Percentiles rank a stretch among this genome's conserved stretches.
Evolutionary conservation across 176 grass and related monocot genomes (phyloP).

Genomic region (Puccinellia tenuiflora): DNA sequence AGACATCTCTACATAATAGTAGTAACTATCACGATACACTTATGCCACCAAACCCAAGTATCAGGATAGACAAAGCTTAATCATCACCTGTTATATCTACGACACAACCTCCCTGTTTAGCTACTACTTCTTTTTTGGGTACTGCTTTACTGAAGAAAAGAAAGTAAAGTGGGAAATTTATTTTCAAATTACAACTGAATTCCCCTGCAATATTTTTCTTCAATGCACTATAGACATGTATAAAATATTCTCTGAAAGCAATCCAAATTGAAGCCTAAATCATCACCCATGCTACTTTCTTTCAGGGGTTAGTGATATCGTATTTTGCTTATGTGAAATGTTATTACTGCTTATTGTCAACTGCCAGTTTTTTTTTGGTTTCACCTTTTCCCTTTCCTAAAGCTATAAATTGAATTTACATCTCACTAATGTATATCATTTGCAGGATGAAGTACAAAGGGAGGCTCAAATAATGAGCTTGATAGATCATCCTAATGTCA

Average conservation of each 20-base stretch:
- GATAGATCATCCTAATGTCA: conserved; percentile 95
- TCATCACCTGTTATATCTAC: not conserved
- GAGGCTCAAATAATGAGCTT: conserved; percentile 99
- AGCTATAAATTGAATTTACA: conserved; percentile 1
- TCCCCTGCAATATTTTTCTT: not conserved
- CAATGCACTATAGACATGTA: not conserved
- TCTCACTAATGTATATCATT: conserved; percentile 12
- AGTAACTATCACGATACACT: not conserved
- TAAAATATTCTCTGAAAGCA: not conserved
- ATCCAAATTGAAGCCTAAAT: not conserved
- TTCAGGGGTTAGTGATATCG: not conserved
- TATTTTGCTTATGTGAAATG: not conserved
- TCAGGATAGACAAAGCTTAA: not conserved
- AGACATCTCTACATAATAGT: not conserved
- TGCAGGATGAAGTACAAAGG: conserved; percentile 84
- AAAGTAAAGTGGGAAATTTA: not conserved
- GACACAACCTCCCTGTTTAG: not conserved
- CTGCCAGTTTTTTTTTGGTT: not conserved
- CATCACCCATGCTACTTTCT: not conserved
- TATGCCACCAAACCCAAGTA: not conserved
- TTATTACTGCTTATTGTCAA: not conserved
- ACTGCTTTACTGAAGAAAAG: not conserved
- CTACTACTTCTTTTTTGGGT: not conserved
- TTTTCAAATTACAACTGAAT: not conserved
- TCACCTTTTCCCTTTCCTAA: not conserved